These are phyloP conservation scores for Panicum miliaceum DNA, from an alignment of 176 grass and related monocot genomes.

Conservation along the genomic window DNA sequence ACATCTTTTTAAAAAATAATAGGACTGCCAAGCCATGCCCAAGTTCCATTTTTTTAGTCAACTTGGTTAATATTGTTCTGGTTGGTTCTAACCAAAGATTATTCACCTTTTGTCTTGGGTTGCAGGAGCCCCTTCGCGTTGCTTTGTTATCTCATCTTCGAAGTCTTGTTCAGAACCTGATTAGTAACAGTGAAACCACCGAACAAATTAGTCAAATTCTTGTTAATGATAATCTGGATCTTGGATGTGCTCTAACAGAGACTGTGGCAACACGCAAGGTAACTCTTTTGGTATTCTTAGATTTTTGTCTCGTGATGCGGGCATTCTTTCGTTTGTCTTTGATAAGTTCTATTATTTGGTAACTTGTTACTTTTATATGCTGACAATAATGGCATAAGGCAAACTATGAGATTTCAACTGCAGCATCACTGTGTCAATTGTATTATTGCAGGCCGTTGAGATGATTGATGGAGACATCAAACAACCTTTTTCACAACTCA, in stretches of 20 bases:
- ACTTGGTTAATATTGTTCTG: conserved; percentile 26
- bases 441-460: conserved; percentile 72
- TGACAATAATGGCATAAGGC: not conserved
- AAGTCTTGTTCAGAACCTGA: conserved; percentile 78
- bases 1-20: not conserved
- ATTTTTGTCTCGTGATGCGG: not conserved
- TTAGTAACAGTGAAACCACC: conserved; percentile 67
- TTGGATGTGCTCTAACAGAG: conserved; percentile 97
- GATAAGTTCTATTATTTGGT: conserved; percentile 6
- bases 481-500: conserved; percentile 69
- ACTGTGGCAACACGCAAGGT: conserved; percentile 94
- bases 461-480: conserved; percentile 89
- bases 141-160: conserved; percentile 82
- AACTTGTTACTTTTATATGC: conserved; percentile 10
- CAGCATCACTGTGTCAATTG: conserved; percentile 15
- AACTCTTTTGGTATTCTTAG: conserved; percentile 32
- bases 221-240: conserved; percentile 91
- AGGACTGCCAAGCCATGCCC: not conserved
- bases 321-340: not conserved
- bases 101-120: conserved; percentile 34
- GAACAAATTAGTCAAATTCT: conserved; percentile 90
- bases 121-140: conserved; percentile 90
- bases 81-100: conserved; percentile 8
- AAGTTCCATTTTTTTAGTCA: not conserved
- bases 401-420: conserved; percentile 1